A percentile compares a stretch with the other conserved stretches of the same genome.
phyloP scores from a whole-genome alignment of 257 asterid species.

The Coffea eugenioides region DNA sequence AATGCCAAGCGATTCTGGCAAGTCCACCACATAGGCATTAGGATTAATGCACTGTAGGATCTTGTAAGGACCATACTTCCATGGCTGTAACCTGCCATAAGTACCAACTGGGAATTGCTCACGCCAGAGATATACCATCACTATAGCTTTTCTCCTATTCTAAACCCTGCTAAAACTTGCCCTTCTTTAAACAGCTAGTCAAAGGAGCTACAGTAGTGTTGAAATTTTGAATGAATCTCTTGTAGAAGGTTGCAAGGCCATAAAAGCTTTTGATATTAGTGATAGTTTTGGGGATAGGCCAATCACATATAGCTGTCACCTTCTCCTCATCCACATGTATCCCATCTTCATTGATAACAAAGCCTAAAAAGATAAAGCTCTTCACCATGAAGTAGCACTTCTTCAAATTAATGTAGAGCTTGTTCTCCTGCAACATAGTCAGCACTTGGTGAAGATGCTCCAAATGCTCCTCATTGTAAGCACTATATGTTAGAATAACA shows the following conservation, averaged over 20 bases:
- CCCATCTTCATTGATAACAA: neutral
- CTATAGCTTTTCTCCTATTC: too few relatives aligned
- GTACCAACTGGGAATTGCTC: too few relatives aligned
- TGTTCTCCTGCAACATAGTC: neutral
- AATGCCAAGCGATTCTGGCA: too few relatives aligned
- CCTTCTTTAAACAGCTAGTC: neutral
- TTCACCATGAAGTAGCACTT: neutral
- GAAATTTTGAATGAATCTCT: neutral
- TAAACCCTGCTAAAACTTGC: too few relatives aligned
- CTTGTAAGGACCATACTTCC: too few relatives aligned
- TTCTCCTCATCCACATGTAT: neutral
- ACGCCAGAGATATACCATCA: too few relatives aligned
- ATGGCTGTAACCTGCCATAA: too few relatives aligned
- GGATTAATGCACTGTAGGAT: too few relatives aligned
- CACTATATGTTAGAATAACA: neutral
- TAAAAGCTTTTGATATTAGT: neutral
- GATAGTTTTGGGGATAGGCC: neutral
- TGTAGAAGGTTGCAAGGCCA: neutral
- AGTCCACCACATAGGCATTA: too few relatives aligned
- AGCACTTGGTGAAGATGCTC: neutral
- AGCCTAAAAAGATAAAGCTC: neutral
- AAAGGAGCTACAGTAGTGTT: neutral
- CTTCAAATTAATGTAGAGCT: neutral
- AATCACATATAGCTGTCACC: neutral
- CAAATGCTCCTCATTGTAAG: neutral